Evolutionary conservation across 768 basidiomycete species (phyloP).

Genomic region (Mycena pura): DNA sequence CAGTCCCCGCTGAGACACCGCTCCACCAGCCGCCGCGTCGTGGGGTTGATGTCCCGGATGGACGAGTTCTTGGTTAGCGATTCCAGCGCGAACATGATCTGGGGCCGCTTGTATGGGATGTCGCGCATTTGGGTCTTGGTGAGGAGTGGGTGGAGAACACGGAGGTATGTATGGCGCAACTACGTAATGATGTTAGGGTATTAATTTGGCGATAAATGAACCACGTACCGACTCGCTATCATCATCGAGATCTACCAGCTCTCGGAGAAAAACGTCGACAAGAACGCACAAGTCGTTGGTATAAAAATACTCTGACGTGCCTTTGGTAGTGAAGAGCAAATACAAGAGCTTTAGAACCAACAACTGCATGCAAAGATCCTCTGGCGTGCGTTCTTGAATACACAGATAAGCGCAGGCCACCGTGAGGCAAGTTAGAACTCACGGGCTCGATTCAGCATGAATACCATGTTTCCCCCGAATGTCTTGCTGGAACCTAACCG

Average conservation of each 20-base stretch:
- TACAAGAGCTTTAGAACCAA: slow-evolving; percentile 94
- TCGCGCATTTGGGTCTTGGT: slow-evolving; percentile 90
- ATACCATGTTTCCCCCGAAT: slow-evolving; percentile 98
- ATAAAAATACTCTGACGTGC: slow-evolving; percentile 95
- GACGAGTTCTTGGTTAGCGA: slow-evolving; percentile 74
- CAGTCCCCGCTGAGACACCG: slow-evolving; percentile 88
- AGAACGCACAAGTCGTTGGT: slow-evolving; percentile 96
- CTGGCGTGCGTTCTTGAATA: slow-evolving; percentile 74
- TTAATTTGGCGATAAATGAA: neutral
- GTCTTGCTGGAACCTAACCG: slow-evolving; percentile 89
- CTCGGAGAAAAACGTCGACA: slow-evolving; percentile 97
- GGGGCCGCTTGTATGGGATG: slow-evolving; percentile 89
- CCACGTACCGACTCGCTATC: slow-evolving; percentile 87
- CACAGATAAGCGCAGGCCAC: neutral
- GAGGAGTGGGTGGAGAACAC: slow-evolving; percentile 93
- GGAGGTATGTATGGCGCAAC: slow-evolving; percentile 95
- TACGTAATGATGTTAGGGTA: slow-evolving; percentile 35
- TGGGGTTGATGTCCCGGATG: slow-evolving; percentile 84
- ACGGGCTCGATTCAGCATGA: slow-evolving; percentile 97
- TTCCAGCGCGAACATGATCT: slow-evolving; percentile 85
- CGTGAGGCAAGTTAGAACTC: slow-evolving; percentile 37
- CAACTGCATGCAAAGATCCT: slow-evolving; percentile 94
- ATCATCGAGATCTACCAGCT: slow-evolving; percentile 89
- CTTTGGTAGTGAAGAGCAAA: slow-evolving; percentile 91
- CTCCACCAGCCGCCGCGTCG: slow-evolving; percentile 90